Conservation (phyloP, 192 early-diverging fungal species). For the Podila verticillata region DNA sequence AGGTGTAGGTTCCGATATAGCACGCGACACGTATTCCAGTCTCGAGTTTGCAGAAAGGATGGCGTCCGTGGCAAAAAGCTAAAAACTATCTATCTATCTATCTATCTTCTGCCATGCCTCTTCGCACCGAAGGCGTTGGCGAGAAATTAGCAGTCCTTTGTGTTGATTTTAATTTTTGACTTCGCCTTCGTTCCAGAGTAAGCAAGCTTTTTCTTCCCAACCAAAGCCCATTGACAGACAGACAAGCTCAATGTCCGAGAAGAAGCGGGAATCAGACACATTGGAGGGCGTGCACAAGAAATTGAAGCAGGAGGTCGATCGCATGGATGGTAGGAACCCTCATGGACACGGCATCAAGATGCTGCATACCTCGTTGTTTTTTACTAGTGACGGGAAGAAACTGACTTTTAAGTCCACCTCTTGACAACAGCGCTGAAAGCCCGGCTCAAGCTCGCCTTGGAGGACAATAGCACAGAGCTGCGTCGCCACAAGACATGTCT, state of each 20-base stretch:
- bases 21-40: too few relatives aligned
- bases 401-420: not conserved
- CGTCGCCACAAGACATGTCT: conserved; percentile 4
- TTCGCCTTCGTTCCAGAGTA: not conserved
- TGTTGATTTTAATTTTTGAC: not conserved
- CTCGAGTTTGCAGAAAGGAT: too few relatives aligned
- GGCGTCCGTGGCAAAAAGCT: too few relatives aligned
- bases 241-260: conserved; percentile 5
- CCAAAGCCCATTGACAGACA: not conserved
- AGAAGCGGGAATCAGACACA: conserved; percentile 15
- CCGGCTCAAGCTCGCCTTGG: conserved; percentile 13
- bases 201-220: not conserved
- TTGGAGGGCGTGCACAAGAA: conserved; percentile 26
- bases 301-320: conserved; percentile 11
- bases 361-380: not conserved
- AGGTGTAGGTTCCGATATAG: too few relatives aligned
- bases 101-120: too few relatives aligned
- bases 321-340: not conserved
- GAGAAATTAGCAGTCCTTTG: too few relatives aligned
- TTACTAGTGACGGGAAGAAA: not conserved
- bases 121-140: too few relatives aligned
- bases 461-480: conserved; percentile 5
- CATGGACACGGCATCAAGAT: not conserved
- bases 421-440: conserved; percentile 8
- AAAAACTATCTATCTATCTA: too few relatives aligned